Evolutionary conservation across 306 rosid species (phyloP).

Genomic region (Fagus sylvatica): DNA sequence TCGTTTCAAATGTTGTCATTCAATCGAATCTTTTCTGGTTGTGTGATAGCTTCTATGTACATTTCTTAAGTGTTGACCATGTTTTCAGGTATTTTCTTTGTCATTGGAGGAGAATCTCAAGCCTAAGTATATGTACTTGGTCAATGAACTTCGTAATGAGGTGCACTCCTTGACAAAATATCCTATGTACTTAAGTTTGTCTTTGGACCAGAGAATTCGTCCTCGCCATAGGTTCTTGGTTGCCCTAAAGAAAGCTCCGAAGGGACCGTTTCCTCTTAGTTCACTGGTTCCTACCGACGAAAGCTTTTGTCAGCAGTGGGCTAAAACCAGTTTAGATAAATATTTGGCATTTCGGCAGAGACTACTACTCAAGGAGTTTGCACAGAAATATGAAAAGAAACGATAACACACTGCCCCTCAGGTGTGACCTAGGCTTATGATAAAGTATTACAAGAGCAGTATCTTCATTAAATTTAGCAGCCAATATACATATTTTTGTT

Average conservation of each 20-base stretch:
- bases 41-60: neutral
- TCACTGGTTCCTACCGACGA: slow-evolving; percentile 93
- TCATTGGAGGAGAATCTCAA: slow-evolving; percentile 90
- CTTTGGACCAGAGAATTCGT: slow-evolving; percentile 96
- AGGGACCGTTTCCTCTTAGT: slow-evolving; percentile 94
- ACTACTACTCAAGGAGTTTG: slow-evolving; percentile 67
- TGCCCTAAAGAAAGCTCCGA: slow-evolving; percentile 89
- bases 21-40: slow-evolving; percentile 9
- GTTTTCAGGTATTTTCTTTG: slow-evolving; percentile 79
- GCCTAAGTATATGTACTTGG: slow-evolving; percentile 92
- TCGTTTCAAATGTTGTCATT: neutral
- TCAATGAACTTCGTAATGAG: slow-evolving; percentile 88
- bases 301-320: slow-evolving; percentile 89
- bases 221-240: slow-evolving; percentile 96
- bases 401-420: slow-evolving; percentile 29
- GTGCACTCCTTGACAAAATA: slow-evolving; percentile 89
- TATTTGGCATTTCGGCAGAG: slow-evolving; percentile 84
- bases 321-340: slow-evolving; percentile 83
- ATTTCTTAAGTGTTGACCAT: slow-evolving; percentile 15
- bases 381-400: slow-evolving; percentile 73
- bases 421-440: slow-evolving; percentile 23
- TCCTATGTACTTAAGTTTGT: slow-evolving; percentile 92
- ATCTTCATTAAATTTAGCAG: slow-evolving; percentile 18
- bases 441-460: slow-evolving; percentile 26
- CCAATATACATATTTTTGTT: slow-evolving; percentile 5